Evolutionary conservation across 495 filamentous ascomycete genomes (phyloP).

Genomic region (Penicillium cataractarum): DNA sequence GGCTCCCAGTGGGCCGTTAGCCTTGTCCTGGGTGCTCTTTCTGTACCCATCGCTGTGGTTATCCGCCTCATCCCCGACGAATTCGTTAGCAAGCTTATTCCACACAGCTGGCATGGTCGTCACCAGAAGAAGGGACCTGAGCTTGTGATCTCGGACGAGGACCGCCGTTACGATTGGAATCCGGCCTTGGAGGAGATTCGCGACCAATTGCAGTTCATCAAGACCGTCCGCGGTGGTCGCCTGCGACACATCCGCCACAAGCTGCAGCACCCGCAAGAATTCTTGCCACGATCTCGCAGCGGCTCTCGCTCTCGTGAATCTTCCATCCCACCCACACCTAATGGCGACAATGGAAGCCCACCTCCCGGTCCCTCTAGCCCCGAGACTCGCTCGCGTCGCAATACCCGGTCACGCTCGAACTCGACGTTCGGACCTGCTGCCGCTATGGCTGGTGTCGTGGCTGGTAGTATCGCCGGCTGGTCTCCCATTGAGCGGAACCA

Average conservation of each 20-base stretch:
- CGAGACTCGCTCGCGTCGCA: slow-evolving; percentile 70
- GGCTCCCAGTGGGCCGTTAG: slow-evolving; percentile 76
- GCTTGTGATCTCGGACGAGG: slow-evolving; percentile 71
- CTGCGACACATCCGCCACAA: slow-evolving; percentile 85
- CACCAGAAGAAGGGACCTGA: slow-evolving; percentile 49
- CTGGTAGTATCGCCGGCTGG: slow-evolving; percentile 85
- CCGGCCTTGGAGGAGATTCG: slow-evolving; percentile 67
- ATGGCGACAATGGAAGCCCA: slow-evolving; percentile 47
- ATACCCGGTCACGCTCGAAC: slow-evolving; percentile 81
- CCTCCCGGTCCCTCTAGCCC: slow-evolving; percentile 64
- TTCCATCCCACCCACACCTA: slow-evolving; percentile 72
- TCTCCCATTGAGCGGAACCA: slow-evolving; percentile 73
- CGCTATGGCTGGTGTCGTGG: slow-evolving; percentile 83
- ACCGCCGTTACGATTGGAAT: slow-evolving; percentile 68
- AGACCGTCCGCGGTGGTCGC: slow-evolving; percentile 77
- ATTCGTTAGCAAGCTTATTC: slow-evolving; percentile 57
- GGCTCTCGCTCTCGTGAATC: slow-evolving; percentile 74
- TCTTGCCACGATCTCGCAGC: slow-evolving; percentile 72
- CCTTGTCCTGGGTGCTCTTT: slow-evolving; percentile 69
- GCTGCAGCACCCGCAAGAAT: slow-evolving; percentile 76
- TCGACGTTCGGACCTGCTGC: slow-evolving; percentile 82
- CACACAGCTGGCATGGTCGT: slow-evolving; percentile 43
- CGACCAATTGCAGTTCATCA: slow-evolving; percentile 78
- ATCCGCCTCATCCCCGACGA: slow-evolving; percentile 78
- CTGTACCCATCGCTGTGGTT: slow-evolving; percentile 70